Percentiles rank a stretch among this genome's conserved stretches.
These are phyloP conservation scores for Ceratobasidium sp. DNA, from an alignment of 1,284 basidiomycete genomes.

Conservation along the genomic window DNA sequence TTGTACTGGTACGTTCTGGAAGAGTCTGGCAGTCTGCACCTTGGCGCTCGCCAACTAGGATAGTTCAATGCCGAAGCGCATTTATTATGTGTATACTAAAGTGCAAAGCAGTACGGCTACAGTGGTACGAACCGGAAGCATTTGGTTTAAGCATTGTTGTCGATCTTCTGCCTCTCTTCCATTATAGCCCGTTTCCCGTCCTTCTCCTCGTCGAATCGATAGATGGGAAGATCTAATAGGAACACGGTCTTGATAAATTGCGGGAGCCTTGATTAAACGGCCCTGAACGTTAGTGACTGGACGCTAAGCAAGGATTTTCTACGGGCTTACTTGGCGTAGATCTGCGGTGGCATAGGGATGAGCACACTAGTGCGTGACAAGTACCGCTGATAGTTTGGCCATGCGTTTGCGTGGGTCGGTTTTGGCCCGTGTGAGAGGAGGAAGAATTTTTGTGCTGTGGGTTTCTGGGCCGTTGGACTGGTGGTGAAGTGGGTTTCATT, in stretches of 20 bases:
- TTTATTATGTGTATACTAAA: background rate
- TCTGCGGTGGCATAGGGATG: conserved; percentile 68
- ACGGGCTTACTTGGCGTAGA: conserved; percentile 59
- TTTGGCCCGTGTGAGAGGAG: conserved; percentile 63
- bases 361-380: conserved; percentile 71
- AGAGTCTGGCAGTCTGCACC: background rate
- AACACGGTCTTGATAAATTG: conserved; percentile 65
- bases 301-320: background rate
- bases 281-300: background rate
- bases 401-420: conserved; percentile 57
- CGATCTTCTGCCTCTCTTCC: conserved; percentile 52
- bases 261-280: conserved; percentile 59
- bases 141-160: conserved; percentile 9
- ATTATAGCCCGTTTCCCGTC: conserved; percentile 63
- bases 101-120: background rate
- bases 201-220: conserved; percentile 65
- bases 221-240: conserved; percentile 72
- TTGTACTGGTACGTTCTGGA: conserved; percentile 34
- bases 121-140: background rate
- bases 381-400: conserved; percentile 68
- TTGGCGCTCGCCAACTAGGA: no score
- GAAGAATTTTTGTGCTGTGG: conserved; percentile 72
- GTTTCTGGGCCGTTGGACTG: conserved; percentile 78
- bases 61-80: background rate
- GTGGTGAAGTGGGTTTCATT: conserved; percentile 43